phyloP scores from a whole-genome alignment of 306 rosid genomes.

The Quercus rubra region DNA sequence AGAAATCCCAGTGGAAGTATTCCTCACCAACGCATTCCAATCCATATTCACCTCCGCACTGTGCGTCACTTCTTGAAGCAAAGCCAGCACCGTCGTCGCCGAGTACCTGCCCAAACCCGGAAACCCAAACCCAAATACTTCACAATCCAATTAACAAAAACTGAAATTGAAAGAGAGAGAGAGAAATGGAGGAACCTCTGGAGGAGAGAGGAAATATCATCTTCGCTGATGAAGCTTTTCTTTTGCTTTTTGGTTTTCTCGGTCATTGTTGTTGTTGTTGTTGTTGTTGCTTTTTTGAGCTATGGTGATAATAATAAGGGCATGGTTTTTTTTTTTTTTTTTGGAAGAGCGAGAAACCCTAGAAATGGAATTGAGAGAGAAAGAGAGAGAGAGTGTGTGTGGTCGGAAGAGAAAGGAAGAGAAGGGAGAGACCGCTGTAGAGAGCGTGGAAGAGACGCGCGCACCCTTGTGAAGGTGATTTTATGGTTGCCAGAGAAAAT shows the following conservation, averaged over 20 bases:
- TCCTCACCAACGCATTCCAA: slow-evolving; percentile 72
- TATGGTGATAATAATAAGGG: too few species aligned
- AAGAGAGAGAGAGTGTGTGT: too few species aligned
- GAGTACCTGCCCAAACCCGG: slow-evolving; percentile 45
- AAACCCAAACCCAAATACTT: background rate
- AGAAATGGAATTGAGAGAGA: background rate
- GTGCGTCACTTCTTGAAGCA: slow-evolving; percentile 68
- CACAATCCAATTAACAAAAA: too few species aligned
- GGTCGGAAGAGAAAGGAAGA: background rate
- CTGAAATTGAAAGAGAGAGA: too few species aligned
- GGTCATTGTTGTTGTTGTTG: slow-evolving; percentile 36
- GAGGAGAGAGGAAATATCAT: slow-evolving; percentile 43
- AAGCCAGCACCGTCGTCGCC: slow-evolving; percentile 45
- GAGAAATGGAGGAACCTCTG: slow-evolving; percentile 37
- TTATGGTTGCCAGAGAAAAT: background rate
- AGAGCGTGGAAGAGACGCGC: slow-evolving; percentile 1
- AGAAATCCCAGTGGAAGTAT: slow-evolving; percentile 72
- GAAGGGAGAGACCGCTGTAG: background rate
- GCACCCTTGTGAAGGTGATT: background rate
- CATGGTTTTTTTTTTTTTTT: too few species aligned
- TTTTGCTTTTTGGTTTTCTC: slow-evolving; percentile 28
- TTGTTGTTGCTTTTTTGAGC: background rate
- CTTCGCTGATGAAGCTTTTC: slow-evolving; percentile 46
- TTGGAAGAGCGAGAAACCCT: background rate
- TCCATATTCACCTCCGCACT: slow-evolving; percentile 48